These are phyloP conservation scores for Wallacemonas sp. DNA, from an alignment of 208 protist species.

Conservation along the genomic window DNA sequence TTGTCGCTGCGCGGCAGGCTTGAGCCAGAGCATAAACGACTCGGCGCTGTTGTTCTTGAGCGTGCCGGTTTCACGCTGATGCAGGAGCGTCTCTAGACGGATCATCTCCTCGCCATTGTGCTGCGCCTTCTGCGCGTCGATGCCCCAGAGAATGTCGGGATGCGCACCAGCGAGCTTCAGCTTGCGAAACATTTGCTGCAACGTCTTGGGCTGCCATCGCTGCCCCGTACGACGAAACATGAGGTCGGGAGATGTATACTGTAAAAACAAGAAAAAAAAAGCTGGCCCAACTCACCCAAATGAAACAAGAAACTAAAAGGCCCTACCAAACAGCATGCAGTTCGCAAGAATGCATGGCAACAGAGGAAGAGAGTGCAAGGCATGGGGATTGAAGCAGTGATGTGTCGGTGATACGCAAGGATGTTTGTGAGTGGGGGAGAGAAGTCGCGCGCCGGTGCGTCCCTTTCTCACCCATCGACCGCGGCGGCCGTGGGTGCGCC, in stretches of 20 bases:
- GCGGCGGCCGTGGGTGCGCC: too few relatives aligned
- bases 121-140: constrained; percentile 84
- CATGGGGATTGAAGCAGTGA: too few relatives aligned
- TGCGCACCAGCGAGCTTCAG: constrained; percentile 84
- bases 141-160: constrained; percentile 78
- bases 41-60: neutral
- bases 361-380: too few relatives aligned
- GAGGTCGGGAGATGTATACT: constrained; percentile 6
- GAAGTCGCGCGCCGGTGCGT: too few relatives aligned
- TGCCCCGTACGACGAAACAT: constrained; percentile 19
- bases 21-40: constrained; percentile 72
- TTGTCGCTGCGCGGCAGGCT: neutral
- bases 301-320: constrained; percentile 4
- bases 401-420: too few relatives aligned
- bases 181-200: constrained; percentile 83
- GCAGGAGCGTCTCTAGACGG: constrained; percentile 77
- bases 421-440: too few relatives aligned
- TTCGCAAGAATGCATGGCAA: too few relatives aligned
- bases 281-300: too few relatives aligned
- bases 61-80: constrained; percentile 28
- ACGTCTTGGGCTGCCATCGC: constrained; percentile 35
- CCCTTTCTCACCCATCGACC: too few relatives aligned
- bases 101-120: constrained; percentile 90
- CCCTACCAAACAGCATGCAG: too few relatives aligned
- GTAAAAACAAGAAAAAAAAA: constrained; percentile 9